Base-by-base conservation (phyloP, 768 basidiomycete genomes). In the Auriscalpium orientale region DNA sequence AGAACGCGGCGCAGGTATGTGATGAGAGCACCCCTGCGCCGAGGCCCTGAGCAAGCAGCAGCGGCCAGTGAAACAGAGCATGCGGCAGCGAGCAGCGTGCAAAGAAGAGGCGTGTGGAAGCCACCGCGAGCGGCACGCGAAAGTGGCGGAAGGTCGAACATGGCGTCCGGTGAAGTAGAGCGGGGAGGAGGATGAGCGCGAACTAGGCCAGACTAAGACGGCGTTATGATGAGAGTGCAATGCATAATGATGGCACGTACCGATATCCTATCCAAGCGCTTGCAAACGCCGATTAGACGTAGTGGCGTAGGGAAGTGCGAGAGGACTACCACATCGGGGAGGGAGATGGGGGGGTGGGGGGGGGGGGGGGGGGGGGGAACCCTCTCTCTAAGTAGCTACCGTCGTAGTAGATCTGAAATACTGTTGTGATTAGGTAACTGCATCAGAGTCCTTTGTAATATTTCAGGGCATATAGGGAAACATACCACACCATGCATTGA, bases 191-290 rank as follows among this genome's bases (percentile, higher is more conserved):
- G 8, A 81, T 69, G 0, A 87, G 74, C 11, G 84, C 74, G 62
- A 84, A 85, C 84, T 88, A 61, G 38, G n/a, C 48, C 11, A 16
- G 44, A 28, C 15, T 34, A 36, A 47, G 51, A 21, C 44, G 16
- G 46, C 49, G 7, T 13, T 6, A 16, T n/a, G 4, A 34, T 20
- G 5, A 12, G 4, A 28, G 15, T 16, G 28, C 20, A 49, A 11
- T n/a, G 9, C 13, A 28, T 28, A 56, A 62, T n/a, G n/a, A n/a
- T n/a, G n/a, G 4, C 46, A 82, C 87, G 87, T 21, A 84, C 70
- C 0, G 88, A 90, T 5, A 90, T 5, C 89, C 88, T 36, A 91
- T 90, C 88, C 87, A 91, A 45, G 87, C 80, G 46, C 87, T 89
- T 56, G 18, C 37, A 61, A 36, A 15, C 38, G 47, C 20, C 7